A percentile compares a stretch with the other conserved stretches of the same genome.
Evolutionary conservation across 345 rosid species (phyloP).

Genomic region (Camelina hispida): DNA sequence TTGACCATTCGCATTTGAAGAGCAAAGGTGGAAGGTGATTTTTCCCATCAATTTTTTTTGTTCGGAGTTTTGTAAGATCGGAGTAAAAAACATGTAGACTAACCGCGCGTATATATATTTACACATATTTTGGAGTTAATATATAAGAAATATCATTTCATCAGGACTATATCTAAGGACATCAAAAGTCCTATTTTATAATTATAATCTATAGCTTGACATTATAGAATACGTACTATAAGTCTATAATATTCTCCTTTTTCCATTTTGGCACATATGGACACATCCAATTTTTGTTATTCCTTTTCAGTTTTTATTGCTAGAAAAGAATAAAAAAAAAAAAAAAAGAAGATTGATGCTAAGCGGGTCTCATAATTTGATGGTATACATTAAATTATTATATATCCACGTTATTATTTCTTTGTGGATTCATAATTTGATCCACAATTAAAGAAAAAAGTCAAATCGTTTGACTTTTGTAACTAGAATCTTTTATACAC

Average conservation of each 20-base stretch:
- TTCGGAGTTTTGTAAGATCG: no score
- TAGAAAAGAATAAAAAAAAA: no score
- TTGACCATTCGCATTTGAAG: no score
- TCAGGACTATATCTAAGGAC: neutral
- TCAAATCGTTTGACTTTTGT: constrained; percentile 18
- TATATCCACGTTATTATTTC: constrained; percentile 2
- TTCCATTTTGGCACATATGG: constrained; percentile 5
- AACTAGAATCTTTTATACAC: neutral
- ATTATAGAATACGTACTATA: neutral
- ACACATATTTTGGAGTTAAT: no score
- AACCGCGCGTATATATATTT: no score
- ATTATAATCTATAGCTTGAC: neutral
- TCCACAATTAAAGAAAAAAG: neutral
- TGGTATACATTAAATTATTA: neutral
- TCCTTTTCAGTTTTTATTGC: no score
- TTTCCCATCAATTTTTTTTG: no score
- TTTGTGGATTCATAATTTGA: neutral
- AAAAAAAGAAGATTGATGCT: neutral
- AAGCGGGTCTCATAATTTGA: constrained; percentile 22
- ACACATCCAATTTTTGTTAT: neutral
- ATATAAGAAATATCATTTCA: neutral
- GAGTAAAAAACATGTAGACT: no score
- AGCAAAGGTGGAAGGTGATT: no score
- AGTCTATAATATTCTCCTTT: neutral
- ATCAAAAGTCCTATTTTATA: neutral